Percentiles rank a stretch among this genome's conserved stretches.
phyloP scores from a whole-genome alignment of 2,329 filamentous ascomycete species.

The Gaeumannomyces sp. region DNA sequence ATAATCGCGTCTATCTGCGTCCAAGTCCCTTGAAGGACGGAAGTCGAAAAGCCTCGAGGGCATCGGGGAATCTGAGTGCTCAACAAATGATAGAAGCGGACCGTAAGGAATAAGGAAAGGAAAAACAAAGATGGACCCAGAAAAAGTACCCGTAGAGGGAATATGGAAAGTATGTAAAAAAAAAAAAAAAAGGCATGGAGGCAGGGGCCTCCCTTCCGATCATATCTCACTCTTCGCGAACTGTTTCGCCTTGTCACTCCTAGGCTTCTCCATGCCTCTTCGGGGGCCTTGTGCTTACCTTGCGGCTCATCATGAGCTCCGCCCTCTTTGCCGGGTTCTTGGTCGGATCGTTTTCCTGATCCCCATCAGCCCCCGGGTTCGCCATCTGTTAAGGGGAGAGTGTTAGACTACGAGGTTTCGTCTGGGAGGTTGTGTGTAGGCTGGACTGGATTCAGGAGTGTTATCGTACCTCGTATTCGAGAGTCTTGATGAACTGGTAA shows the following conservation, averaged over 20 bases:
- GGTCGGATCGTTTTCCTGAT: constrained; percentile 35
- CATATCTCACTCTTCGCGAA: constrained; percentile 10
- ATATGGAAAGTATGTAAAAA: too few relatives aligned
- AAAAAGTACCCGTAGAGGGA: neutral
- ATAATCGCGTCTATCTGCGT: too few relatives aligned
- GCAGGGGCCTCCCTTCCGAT: neutral
- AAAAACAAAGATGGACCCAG: neutral
- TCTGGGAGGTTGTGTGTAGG: neutral
- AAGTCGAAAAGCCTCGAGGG: neutral
- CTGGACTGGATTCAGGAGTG: neutral
- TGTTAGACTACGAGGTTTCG: neutral
- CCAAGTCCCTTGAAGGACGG: too few relatives aligned
- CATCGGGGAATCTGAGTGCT: neutral
- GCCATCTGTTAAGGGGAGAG: constrained; percentile 28
- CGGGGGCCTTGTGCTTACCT: constrained; percentile 6
- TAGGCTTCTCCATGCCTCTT: neutral
- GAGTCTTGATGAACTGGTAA: constrained; percentile 43
- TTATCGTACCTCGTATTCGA: constrained; percentile 39
- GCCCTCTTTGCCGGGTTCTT: constrained; percentile 35
- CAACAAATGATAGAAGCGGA: neutral
- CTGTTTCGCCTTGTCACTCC: constrained; percentile 3
- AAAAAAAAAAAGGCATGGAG: neutral
- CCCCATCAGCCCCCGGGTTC: constrained; percentile 40
- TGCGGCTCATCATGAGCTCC: constrained; percentile 11
- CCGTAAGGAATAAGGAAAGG: neutral